Base-by-base conservation (phyloP, 2,329 filamentous ascomycete species). In the Penicillium nordicum region DNA sequence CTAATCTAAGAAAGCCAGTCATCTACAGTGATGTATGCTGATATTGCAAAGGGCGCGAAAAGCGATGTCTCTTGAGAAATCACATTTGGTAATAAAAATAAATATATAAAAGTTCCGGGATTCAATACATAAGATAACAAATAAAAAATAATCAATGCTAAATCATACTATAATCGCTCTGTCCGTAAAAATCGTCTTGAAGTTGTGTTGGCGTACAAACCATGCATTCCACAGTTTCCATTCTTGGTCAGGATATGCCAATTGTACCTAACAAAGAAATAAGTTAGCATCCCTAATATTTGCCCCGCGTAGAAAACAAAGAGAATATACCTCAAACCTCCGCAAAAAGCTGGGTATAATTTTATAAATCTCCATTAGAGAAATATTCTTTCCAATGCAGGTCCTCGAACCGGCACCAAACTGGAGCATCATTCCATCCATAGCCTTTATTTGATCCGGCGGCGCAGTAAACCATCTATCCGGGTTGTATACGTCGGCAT, bases 401-500 rank as follows among this genome's bases (percentile, higher is more conserved):
- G 60, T 61, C 32, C 69, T 55, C 6, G 63, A 51, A 0, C 69
- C 70, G 25, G 57, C 50, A 3, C 69, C 69, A 52, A 71, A 72
- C 65, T 61, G 25, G 5, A 30, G 21, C 30, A 50, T 42, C 25
- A 51, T 38, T 9, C 58, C 53, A 38, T 63, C 56, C 63, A 65
- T 65, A 2, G 44, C 14, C 27, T 57, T 60, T 0, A 58, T 34
- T 12, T 56, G 25, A 18, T 64, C 62, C 23, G 58, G 34, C 6
- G 48, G 23, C 3, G 50, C 43, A 8, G 56, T 32, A 2, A 43
- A 54, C 63, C 63, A 66, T 8, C 63, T 56, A 42, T 62, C 61
- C 6, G 63, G 63, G 6, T 55, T 57, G 38, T 55, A 93, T 0
- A 68, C 72, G 37, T 91, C 84, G 0, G 84, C 84, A 60, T 92